phyloP scores from a whole-genome alignment of 208 protist species.

The Acanthamoeba triangularis region DNA sequence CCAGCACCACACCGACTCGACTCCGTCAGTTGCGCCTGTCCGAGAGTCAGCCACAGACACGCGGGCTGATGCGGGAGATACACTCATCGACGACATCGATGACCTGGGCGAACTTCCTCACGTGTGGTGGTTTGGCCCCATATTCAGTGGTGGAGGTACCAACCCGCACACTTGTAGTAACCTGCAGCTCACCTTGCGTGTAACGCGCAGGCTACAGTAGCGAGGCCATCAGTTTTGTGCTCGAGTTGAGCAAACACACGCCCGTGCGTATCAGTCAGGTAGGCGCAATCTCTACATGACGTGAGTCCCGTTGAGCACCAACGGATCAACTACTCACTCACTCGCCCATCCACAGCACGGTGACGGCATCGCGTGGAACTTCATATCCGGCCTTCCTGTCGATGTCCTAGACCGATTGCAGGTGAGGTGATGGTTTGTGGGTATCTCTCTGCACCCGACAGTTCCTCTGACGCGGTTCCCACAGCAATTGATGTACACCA shows the following conservation, averaged over 20 bases:
- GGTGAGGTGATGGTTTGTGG: not conserved
- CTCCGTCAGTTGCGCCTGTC: not conserved
- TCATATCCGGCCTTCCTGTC: not conserved
- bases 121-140: constrained; percentile 67
- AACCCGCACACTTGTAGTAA: not conserved
- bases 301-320: not conserved
- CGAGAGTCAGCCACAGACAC: not conserved
- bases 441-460: not conserved
- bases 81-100: not conserved
- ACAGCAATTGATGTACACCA: not conserved
- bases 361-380: not conserved
- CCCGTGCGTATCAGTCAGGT: constrained; percentile 18
- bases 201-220: constrained; percentile 58
- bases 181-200: not conserved
- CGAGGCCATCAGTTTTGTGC: constrained; percentile 67
- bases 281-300: no score
- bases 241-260: constrained; percentile 70
- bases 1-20: not conserved
- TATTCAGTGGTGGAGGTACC: constrained; percentile 68
- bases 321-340: not conserved
- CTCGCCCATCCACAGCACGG: constrained; percentile 15
- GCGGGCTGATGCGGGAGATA: not conserved
- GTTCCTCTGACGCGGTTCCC: not conserved
- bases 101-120: constrained; percentile 25
- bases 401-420: not conserved